These are phyloP conservation scores for Epichloe typhina DNA, from an alignment of 2,329 filamentous ascomycete species.

Conservation along the genomic window DNA sequence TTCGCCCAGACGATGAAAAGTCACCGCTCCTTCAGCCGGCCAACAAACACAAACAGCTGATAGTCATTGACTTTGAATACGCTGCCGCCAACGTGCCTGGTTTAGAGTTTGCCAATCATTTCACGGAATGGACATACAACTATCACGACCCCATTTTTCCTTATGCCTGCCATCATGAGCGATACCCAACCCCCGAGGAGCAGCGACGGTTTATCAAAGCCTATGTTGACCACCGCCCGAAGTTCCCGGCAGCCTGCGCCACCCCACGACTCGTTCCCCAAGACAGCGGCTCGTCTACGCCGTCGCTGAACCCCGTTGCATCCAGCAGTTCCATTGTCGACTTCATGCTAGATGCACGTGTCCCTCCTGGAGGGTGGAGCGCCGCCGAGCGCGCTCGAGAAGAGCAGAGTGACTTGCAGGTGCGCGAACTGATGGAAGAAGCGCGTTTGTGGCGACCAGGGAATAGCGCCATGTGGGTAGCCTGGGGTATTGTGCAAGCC, in stretches of 20 bases:
- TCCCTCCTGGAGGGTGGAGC: slow-evolving; percentile 38
- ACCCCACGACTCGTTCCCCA: slow-evolving; percentile 36
- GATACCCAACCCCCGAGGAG: slow-evolving; percentile 69
- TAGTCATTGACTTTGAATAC: slow-evolving; percentile 98
- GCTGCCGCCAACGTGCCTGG: slow-evolving; percentile 78
- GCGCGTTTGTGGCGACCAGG: slow-evolving; percentile 74
- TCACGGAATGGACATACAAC: slow-evolving; percentile 97
- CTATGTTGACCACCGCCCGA: slow-evolving; percentile 72
- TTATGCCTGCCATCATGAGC: slow-evolving; percentile 51
- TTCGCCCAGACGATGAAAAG: slow-evolving; percentile 52
- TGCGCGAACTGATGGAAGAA: slow-evolving; percentile 63
- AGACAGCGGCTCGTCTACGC: slow-evolving; percentile 26
- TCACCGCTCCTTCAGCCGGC: slow-evolving; percentile 79
- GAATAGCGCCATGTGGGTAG: slow-evolving; percentile 82
- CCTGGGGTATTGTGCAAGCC: slow-evolving; percentile 94
- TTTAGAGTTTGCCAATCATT: slow-evolving; percentile 93
- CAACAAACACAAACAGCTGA: slow-evolving; percentile 89
- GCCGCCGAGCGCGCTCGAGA: slow-evolving; percentile 45
- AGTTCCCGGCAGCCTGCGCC: slow-evolving; percentile 41
- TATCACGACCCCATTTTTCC: slow-evolving; percentile 64
- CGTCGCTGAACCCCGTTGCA: slow-evolving; percentile 22
- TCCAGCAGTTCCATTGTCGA: slow-evolving; percentile 43
- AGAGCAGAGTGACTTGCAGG: slow-evolving; percentile 50
- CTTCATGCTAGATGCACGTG: slow-evolving; percentile 73
- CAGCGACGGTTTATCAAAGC: slow-evolving; percentile 75